Conservation (phyloP, 1,284 basidiomycete species). For the Entoloma clypeatum region DNA sequence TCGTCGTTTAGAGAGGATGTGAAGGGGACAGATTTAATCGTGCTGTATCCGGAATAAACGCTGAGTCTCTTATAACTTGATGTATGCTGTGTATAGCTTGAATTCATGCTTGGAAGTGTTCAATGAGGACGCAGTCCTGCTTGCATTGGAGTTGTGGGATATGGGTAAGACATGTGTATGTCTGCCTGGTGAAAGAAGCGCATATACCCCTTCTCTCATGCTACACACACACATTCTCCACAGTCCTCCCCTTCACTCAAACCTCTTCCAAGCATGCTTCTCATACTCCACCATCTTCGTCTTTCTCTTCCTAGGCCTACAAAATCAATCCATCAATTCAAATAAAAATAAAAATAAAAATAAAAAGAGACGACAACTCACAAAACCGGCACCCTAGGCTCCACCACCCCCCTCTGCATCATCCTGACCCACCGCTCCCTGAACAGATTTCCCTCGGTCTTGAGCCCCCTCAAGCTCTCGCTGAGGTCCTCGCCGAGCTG, state of each 20-base stretch:
- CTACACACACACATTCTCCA: background rate
- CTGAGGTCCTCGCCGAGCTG: conserved; percentile 91
- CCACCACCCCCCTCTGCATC: conserved; percentile 75
- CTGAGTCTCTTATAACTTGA: no score
- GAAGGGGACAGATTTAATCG: conserved; percentile 20
- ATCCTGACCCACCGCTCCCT: conserved; percentile 82
- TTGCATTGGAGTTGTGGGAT: no score
- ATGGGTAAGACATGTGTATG: no score
- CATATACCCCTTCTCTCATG: no score
- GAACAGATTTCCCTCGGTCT: conserved; percentile 94
- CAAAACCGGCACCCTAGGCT: conserved; percentile 72
- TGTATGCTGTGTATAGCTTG: no score
- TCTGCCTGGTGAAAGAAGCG: no score
- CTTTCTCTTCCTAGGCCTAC: conserved; percentile 62
- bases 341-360: conserved; percentile 3
- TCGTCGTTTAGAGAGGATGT: conserved; percentile 26
- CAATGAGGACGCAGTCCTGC: no score
- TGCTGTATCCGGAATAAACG: conserved; percentile 18
- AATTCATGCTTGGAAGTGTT: no score
- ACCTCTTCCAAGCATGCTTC: conserved; percentile 86
- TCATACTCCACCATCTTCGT: conserved; percentile 74
- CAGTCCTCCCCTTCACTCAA: conserved; percentile 39
- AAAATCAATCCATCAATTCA: conserved; percentile 13
- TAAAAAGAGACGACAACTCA: conserved; percentile 46
- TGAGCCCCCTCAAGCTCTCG: conserved; percentile 81